phyloP scores from a whole-genome alignment of 1,284 basidiomycete species.

The Ceratorhiza oryzae-sativae region DNA sequence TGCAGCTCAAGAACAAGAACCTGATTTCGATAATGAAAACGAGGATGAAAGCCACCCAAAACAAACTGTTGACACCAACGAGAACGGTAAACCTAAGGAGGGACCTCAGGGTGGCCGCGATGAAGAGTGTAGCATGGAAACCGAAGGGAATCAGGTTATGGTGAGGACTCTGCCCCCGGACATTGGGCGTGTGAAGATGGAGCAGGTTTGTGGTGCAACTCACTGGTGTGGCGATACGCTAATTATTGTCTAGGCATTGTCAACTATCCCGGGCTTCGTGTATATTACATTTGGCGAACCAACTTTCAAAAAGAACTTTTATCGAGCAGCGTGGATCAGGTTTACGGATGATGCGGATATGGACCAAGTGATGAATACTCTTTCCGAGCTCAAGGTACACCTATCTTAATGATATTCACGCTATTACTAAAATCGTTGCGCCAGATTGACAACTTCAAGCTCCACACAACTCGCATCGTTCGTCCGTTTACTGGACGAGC shows the following conservation, averaged over 20 bases:
- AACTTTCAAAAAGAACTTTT: slow-evolving; percentile 86
- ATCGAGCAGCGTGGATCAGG: slow-evolving; percentile 90
- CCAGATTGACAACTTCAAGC: slow-evolving; percentile 91
- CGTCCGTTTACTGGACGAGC: slow-evolving; percentile 79
- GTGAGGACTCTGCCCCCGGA: slow-evolving; percentile 93
- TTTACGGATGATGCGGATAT: slow-evolving; percentile 87
- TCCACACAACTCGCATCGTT: slow-evolving; percentile 84
- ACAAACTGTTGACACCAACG: slow-evolving; percentile 45
- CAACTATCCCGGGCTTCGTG: slow-evolving; percentile 70
- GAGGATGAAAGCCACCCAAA: slow-evolving; percentile 62
- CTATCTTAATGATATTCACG: neutral
- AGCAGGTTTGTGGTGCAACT: slow-evolving; percentile 66
- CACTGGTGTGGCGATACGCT: neutral
- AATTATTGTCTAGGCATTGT: slow-evolving; percentile 60
- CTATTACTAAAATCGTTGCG: slow-evolving; percentile 38
- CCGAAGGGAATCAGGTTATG: slow-evolving; percentile 88
- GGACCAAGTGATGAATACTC: slow-evolving; percentile 67
- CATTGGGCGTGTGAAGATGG: slow-evolving; percentile 84
- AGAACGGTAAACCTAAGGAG: slow-evolving; percentile 61
- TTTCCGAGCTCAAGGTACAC: slow-evolving; percentile 82
- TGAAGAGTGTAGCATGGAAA: slow-evolving; percentile 77
- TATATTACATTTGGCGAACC: slow-evolving; percentile 92
- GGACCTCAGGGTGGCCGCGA: slow-evolving; percentile 61
- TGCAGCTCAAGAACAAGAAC: slow-evolving; percentile 44
- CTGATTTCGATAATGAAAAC: slow-evolving; percentile 67